phyloP scores from a whole-genome alignment of 768 basidiomycete genomes.

The Rhodotorula sphaerocarpa region DNA sequence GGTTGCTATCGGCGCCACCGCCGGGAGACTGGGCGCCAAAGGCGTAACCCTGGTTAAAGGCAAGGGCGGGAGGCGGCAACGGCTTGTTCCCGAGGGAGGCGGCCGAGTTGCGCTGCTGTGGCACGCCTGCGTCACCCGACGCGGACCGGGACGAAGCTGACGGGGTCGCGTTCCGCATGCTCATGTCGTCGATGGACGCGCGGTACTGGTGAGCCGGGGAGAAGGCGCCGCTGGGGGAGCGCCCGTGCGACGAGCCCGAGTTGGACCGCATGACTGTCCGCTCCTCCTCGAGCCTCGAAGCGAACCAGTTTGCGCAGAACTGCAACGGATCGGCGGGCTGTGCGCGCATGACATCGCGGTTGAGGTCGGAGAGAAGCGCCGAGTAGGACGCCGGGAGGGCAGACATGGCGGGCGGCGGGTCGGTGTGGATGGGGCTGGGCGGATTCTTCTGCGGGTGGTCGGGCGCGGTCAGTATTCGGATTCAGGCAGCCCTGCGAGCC shows the following conservation, averaged over 20 bases:
- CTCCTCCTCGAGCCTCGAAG: slow-evolving; percentile 75
- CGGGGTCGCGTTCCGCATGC: slow-evolving; percentile 13
- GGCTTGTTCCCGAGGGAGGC: slow-evolving; percentile 19
- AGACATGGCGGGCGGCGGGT: slow-evolving; percentile 28
- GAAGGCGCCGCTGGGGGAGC: too few species aligned
- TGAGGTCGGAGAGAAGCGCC: slow-evolving; percentile 69
- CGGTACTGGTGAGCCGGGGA: neutral
- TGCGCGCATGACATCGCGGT: slow-evolving; percentile 72
- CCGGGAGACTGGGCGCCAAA: slow-evolving; percentile 14
- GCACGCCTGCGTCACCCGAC: slow-evolving; percentile 2
- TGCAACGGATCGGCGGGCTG: slow-evolving; percentile 87
- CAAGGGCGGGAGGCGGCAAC: slow-evolving; percentile 10
- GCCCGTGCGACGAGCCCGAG: slow-evolving; percentile 48
- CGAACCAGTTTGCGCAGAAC: slow-evolving; percentile 78
- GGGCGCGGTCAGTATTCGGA: too few species aligned
- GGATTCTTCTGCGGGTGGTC: too few species aligned
- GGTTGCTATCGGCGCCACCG: neutral
- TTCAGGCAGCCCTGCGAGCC: too few species aligned
- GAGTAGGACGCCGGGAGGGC: slow-evolving; percentile 62
- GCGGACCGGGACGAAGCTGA: slow-evolving; percentile 7
- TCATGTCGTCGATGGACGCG: slow-evolving; percentile 9
- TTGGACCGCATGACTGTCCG: slow-evolving; percentile 62
- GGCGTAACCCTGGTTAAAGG: slow-evolving; percentile 36
- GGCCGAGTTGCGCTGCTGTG: slow-evolving; percentile 4
- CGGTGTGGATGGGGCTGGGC: too few species aligned